phyloP scores from a whole-genome alignment of 495 filamentous ascomycete genomes.

The Cenococcum geophilum region DNA sequence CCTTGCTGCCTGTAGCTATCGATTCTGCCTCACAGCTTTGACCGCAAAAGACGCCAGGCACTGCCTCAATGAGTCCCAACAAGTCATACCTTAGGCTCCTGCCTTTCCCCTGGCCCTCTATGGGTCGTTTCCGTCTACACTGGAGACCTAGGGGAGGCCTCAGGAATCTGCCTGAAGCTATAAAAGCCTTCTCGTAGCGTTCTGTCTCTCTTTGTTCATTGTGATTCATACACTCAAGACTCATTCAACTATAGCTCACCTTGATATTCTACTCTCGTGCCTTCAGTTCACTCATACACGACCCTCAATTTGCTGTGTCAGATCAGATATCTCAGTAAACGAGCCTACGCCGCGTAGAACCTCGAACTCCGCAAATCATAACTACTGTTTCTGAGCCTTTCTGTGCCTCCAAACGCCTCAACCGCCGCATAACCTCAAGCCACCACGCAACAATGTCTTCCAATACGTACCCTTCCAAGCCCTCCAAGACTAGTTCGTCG shows the following conservation, averaged over 20 bases:
- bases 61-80: slow-evolving; percentile 28
- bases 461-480: slow-evolving; percentile 24
- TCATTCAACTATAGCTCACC: not conserved
- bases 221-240: slow-evolving; percentile 1
- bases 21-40: slow-evolving; percentile 19
- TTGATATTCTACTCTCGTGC: slow-evolving; percentile 6
- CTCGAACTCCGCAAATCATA: slow-evolving; percentile 16
- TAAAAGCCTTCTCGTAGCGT: slow-evolving; percentile 9
- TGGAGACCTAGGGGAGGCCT: slow-evolving; percentile 18
- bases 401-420: slow-evolving; percentile 19
- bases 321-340: slow-evolving; percentile 5
- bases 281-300: slow-evolving; percentile 11
- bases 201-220: not conserved
- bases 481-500: slow-evolving; percentile 10
- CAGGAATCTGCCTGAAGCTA: slow-evolving; percentile 27
- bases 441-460: slow-evolving; percentile 24
- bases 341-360: not conserved
- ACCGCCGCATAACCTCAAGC: not conserved
- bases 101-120: slow-evolving; percentile 18
- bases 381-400: slow-evolving; percentile 8
- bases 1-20: slow-evolving; percentile 16
- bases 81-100: slow-evolving; percentile 26
- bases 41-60: slow-evolving; percentile 9
- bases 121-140: slow-evolving; percentile 16
- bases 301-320: slow-evolving; percentile 13